Percentiles rank a stretch among this genome's conserved stretches.
phyloP scores from a whole-genome alignment of 139 green algal genomes.

The Mesostigma viride region DNA sequence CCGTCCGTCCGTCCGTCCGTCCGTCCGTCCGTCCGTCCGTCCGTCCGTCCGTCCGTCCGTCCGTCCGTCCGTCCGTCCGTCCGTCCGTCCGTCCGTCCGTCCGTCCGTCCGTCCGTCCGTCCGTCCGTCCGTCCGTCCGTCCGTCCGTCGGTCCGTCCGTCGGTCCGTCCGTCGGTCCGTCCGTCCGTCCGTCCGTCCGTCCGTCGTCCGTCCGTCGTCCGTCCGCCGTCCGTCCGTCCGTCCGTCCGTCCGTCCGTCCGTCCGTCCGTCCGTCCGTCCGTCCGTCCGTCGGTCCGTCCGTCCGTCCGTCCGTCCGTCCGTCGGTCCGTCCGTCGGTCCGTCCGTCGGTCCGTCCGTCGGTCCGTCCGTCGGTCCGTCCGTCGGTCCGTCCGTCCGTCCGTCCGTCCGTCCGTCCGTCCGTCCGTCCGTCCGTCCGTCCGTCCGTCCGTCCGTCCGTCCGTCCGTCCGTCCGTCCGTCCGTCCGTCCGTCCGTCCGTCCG shows the following conservation, averaged over 20 bases:
- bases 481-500: background rate
- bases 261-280: background rate
- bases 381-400: background rate
- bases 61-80: no score
- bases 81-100: no score
- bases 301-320: background rate
- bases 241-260: background rate
- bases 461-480: background rate
- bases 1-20: no score
- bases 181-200: no score
- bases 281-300: background rate
- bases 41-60: no score
- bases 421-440: background rate
- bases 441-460: background rate
- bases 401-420: background rate
- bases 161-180: no score
- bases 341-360: background rate
- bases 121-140: no score
- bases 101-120: no score
- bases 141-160: no score
- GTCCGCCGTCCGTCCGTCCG: no score
- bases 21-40: no score
- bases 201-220: no score
- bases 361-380: background rate
- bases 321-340: background rate